Percentiles rank a stretch among this genome's conserved stretches.
phyloP scores from a whole-genome alignment of 1,284 basidiomycete genomes.

The Ustilago sp. region DNA sequence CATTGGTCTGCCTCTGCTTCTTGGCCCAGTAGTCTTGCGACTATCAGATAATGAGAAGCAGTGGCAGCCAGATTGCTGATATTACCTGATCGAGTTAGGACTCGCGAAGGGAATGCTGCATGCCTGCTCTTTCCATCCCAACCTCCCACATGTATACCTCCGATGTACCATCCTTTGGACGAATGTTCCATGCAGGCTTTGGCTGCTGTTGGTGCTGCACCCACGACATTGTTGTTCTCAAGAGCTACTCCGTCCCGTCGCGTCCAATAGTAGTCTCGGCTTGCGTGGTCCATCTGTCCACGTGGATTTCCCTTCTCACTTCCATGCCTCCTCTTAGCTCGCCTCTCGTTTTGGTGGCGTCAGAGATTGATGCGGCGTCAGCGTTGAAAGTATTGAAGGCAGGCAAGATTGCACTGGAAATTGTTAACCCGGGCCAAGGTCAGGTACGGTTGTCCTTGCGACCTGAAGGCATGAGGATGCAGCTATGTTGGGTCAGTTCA shows the following conservation, averaged over 20 bases:
- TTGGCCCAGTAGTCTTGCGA: neutral
- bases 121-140: conserved; percentile 23
- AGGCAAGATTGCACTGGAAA: neutral
- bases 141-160: conserved; percentile 15
- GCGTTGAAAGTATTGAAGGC: neutral
- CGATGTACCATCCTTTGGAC: conserved; percentile 12
- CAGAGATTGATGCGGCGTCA: neutral
- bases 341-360: neutral
- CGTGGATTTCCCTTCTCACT: neutral
- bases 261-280: neutral
- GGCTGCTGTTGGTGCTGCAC: neutral
- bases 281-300: neutral
- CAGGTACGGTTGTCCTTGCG: neutral
- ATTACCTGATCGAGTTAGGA: conserved; percentile 70
- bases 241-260: neutral
- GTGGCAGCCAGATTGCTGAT: conserved; percentile 33
- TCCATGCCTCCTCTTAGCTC: neutral
- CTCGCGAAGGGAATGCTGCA: conserved; percentile 70
- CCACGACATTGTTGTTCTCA: neutral
- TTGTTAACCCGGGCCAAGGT: neutral
- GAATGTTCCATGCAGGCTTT: neutral
- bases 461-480: no score
- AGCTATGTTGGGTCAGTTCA: neutral
- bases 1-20: conserved; percentile 11
- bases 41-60: neutral